phyloP scores from a whole-genome alignment of 345 rosid genomes.

The Salix purpurea region DNA sequence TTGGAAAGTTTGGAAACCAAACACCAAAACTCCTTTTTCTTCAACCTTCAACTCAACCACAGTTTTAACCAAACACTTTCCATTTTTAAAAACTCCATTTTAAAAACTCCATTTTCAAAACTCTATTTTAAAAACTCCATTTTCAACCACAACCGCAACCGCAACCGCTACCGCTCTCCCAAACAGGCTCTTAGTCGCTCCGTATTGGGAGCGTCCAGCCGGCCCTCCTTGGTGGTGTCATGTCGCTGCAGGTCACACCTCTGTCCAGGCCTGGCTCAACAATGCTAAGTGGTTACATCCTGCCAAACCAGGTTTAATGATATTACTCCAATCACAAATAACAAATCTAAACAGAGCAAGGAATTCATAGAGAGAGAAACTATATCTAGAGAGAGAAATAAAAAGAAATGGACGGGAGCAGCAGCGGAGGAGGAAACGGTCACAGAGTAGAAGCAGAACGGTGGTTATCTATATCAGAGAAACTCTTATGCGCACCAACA shows the following conservation, averaged over 20 bases:
- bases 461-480: conserved; percentile 81
- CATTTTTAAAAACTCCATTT: no score
- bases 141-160: no score
- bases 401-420: conserved; percentile 26
- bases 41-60: no score
- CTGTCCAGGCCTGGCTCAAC: conserved; percentile 60
- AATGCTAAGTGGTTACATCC: conserved; percentile 95
- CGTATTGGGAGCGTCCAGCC: conserved; percentile 85
- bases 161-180: no score
- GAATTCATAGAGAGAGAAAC: no score
- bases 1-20: no score
- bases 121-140: no score
- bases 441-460: conserved; percentile 68
- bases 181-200: no score
- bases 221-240: conserved; percentile 99
- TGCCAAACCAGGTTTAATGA: conserved; percentile 27
- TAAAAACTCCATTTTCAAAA: no score
- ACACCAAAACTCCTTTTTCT: no score
- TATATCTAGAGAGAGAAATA: not conserved
- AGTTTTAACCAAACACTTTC: no score
- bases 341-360: not conserved
- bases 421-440: conserved; percentile 25
- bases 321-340: no score
- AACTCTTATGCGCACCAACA: conserved; percentile 52
- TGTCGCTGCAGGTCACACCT: conserved; percentile 54